Percentiles rank a stretch among this genome's conserved stretches.
phyloP scores from a whole-genome alignment of 805 yeast genomes.

The Groenewaldozyma tartarivorans region DNA sequence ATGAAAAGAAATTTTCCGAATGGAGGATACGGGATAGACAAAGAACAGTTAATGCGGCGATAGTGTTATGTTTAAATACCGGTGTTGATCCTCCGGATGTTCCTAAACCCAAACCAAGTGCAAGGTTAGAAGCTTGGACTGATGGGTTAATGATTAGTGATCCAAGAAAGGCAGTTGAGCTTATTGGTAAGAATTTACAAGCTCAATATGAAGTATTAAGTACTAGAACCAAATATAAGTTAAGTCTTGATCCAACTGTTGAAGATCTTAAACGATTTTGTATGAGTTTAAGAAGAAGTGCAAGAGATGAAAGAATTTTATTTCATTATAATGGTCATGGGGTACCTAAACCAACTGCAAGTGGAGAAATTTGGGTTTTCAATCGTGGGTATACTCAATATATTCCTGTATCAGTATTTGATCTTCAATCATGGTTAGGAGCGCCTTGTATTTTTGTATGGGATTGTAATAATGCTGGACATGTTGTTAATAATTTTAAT shows the following conservation, averaged over 20 bases:
- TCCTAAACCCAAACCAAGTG: constrained; percentile 86
- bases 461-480: constrained; percentile 92
- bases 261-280: constrained; percentile 92
- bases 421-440: constrained; percentile 93
- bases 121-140: constrained; percentile 85
- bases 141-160: constrained; percentile 78
- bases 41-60: constrained; percentile 87
- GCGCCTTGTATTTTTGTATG: constrained; percentile 94
- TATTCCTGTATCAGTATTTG: constrained; percentile 92
- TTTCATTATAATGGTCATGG: constrained; percentile 98
- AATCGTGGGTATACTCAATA: constrained; percentile 95
- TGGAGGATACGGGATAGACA: constrained; percentile 93
- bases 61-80: constrained; percentile 78
- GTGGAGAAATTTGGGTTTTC: constrained; percentile 98
- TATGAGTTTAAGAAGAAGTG: constrained; percentile 75
- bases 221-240: constrained; percentile 80
- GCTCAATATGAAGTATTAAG: constrained; percentile 83
- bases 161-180: constrained; percentile 82
- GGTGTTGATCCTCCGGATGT: constrained; percentile 98
- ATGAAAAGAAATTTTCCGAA: constrained; percentile 52
- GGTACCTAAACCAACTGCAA: constrained; percentile 91
- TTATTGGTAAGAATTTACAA: constrained; percentile 81
- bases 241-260: constrained; percentile 85
- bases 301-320: constrained; percentile 85
- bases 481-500: constrained; percentile 80